phyloP scores from a whole-genome alignment of 495 filamentous ascomycete species.

The Talaromyces adpressus region DNA sequence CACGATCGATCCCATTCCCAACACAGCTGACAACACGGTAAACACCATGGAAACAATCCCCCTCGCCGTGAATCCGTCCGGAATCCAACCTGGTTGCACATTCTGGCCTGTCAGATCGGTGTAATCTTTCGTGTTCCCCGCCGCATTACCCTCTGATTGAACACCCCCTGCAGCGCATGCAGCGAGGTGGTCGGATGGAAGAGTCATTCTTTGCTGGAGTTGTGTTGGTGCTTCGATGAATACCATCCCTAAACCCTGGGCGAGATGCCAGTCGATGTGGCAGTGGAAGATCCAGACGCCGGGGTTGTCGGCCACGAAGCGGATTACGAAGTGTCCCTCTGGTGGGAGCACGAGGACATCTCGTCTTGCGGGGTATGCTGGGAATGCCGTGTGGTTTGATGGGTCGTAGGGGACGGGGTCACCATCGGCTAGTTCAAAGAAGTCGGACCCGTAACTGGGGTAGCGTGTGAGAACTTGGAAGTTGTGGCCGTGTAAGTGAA shows the following conservation, averaged over 20 bases:
- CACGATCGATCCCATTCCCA: constrained; percentile 59
- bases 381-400: constrained; percentile 28
- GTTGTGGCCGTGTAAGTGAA: constrained; percentile 83
- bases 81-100: constrained; percentile 48
- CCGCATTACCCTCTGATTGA: constrained; percentile 59
- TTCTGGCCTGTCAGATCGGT: constrained; percentile 59
- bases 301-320: constrained; percentile 62
- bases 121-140: constrained; percentile 53
- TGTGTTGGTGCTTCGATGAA: constrained; percentile 43
- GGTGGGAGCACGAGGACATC: constrained; percentile 52
- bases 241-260: constrained; percentile 32
- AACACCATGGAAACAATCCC: constrained; percentile 69
- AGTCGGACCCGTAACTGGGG: constrained; percentile 33
- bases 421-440: constrained; percentile 22
- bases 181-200: constrained; percentile 56
- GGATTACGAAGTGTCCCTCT: constrained; percentile 53
- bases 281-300: constrained; percentile 56
- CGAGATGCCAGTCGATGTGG: constrained; percentile 62
- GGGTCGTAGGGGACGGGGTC: constrained; percentile 35
- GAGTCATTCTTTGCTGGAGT: constrained; percentile 26
- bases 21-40: constrained; percentile 55
- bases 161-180: constrained; percentile 44
- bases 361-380: constrained; percentile 41
- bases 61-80: constrained; percentile 62
- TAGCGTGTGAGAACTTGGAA: constrained; percentile 62